Base-by-base conservation (phyloP, 169 alveolate genomes). In the Cryptosporidium canis region DNA sequence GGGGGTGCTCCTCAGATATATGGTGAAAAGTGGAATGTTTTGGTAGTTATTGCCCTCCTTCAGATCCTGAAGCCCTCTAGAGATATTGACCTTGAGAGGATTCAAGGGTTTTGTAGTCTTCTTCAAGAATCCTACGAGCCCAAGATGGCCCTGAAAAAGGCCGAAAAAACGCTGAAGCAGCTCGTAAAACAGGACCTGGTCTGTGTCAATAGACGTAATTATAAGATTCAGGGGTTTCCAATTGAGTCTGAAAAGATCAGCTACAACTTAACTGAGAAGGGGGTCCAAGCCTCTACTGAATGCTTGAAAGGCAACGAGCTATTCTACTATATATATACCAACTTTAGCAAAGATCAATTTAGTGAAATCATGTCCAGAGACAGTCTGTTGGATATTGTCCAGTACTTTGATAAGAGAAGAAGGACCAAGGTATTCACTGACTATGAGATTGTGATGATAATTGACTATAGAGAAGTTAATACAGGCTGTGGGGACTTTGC, bases 401-500 rank as follows among this genome's bases (percentile, higher is more conserved):
- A 14, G 39, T 21, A 11, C 0, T 58, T 77, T 24, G 53, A 55
- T 29, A 27, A n/a, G 11, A 77, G 27, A 58, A 56, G 24, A 27
- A 77, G 58, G 16, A 41, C 37, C 44, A 58, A 77, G 39, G 67
- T 51, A n/a, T 51, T 51, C 2, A 3, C 44, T 9, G 87, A 77
- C 24, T 77, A 58, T 77, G 87, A 77, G 27, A 58, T 77, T 29
- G 87, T 77, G 11, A 77, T 77, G 87, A 44, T 77, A 11, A 61
- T 77, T 21, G 87, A 77, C 29, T 77, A 77, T n/a, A 77, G 87
- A 63, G 87, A 77, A 63, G 72, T 77, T 7, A 77, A 77, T 44
- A 56, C 61, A 43, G 45, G 24, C 29, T 7, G 7, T n/a, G 39
- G 16, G 7, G 3, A 66, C 41, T 12, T 18, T 66, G 41, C 33